Percentiles rank a stretch among this genome's conserved stretches.
Evolutionary conservation across 1,284 basidiomycete species (phyloP).

Genomic region (Cryptococcus depauperatus): DNA sequence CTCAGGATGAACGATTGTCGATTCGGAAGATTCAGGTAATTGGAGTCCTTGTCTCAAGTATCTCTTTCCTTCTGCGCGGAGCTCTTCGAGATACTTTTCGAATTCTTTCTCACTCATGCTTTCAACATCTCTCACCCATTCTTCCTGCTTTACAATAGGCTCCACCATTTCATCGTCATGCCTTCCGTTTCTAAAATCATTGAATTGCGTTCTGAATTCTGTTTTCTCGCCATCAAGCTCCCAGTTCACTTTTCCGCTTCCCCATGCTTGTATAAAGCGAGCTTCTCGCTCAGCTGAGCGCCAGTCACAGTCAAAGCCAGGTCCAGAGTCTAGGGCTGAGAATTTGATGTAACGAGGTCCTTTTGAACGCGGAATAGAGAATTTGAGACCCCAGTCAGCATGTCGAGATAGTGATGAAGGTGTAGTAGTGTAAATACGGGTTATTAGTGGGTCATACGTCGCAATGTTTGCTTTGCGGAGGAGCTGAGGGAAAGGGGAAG

Average conservation of each 20-base stretch:
- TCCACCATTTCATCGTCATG: neutral
- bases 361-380: slow-evolving; percentile 25
- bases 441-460: slow-evolving; percentile 41
- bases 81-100: slow-evolving; percentile 28
- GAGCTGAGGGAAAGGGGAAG: slow-evolving; percentile 32
- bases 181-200: neutral
- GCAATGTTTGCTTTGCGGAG: slow-evolving; percentile 38
- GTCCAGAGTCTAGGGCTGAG: slow-evolving; percentile 30
- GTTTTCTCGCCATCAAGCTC: too few relatives aligned
- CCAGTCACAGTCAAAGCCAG: slow-evolving; percentile 35
- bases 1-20: slow-evolving; percentile 11
- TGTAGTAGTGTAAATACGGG: slow-evolving; percentile 41
- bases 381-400: slow-evolving; percentile 43
- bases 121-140: slow-evolving; percentile 37
- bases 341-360: slow-evolving; percentile 37
- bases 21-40: slow-evolving; percentile 11
- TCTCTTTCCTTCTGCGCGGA: slow-evolving; percentile 21
- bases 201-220: neutral
- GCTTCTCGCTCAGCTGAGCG: slow-evolving; percentile 39
- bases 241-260: slow-evolving; percentile 34
- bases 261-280: slow-evolving; percentile 40
- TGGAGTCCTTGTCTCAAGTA: slow-evolving; percentile 13
- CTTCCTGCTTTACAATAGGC: neutral
- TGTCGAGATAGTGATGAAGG: slow-evolving; percentile 24
- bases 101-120: slow-evolving; percentile 37